Evolutionary conservation across 139 green algal species (phyloP).

Genomic region (Chlamydomonas schloesseri): DNA sequence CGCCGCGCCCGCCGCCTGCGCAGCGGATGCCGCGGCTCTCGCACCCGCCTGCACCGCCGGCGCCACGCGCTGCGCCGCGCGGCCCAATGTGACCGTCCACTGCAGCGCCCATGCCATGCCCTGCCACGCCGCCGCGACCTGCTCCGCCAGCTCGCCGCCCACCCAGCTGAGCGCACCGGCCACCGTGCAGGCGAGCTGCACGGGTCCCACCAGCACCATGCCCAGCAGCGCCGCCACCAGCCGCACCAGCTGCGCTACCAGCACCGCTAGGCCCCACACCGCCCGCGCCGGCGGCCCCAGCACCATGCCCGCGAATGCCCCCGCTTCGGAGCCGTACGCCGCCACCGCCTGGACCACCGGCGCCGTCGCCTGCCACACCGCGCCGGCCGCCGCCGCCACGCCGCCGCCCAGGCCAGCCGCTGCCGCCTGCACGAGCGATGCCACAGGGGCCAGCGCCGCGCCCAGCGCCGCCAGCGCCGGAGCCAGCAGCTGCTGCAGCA

Average conservation of each 20-base stretch:
- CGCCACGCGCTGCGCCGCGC: constrained; percentile 4
- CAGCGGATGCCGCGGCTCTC: neutral
- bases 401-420: neutral
- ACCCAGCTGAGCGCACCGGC: neutral
- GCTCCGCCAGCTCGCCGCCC: neutral
- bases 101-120: neutral
- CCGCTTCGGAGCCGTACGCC: neutral
- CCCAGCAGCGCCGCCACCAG: constrained; percentile 20
- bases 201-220: constrained; percentile 27
- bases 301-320: neutral
- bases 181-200: constrained; percentile 1
- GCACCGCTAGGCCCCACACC: neutral
- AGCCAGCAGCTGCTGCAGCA: constrained; percentile 40
- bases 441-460: constrained; percentile 10
- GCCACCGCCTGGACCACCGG: constrained; percentile 25
- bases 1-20: neutral
- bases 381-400: neutral
- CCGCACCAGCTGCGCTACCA: constrained; percentile 28
- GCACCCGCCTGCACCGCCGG: constrained; percentile 5
- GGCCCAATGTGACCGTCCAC: constrained; percentile 12
- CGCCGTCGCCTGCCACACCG: constrained; percentile 7
- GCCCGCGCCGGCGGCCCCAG: constrained; percentile 18
- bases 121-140: constrained; percentile 2
- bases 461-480: neutral
- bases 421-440: neutral